Evolutionary conservation across 441 rosid genomes (phyloP).

Genomic region (Euphorbia corollata): DNA sequence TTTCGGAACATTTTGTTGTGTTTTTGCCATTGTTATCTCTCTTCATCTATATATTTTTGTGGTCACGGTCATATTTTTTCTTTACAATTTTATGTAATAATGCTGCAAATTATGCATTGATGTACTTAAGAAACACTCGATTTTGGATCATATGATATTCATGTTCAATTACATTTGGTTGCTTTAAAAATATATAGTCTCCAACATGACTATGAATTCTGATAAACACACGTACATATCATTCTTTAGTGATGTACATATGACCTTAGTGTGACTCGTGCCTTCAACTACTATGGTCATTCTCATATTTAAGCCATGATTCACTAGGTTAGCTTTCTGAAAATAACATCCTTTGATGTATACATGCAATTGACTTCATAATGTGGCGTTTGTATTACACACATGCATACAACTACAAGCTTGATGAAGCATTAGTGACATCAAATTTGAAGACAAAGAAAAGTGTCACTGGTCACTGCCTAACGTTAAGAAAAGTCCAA

Average conservation of each 20-base stretch:
- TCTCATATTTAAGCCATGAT: neutral
- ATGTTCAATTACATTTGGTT: neutral
- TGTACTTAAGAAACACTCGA: too few relatives aligned
- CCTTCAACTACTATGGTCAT: too few relatives aligned
- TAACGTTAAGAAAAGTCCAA: neutral
- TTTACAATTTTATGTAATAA: neutral
- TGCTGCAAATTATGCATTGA: neutral
- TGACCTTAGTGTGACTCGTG: too few relatives aligned
- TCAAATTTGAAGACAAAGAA: neutral
- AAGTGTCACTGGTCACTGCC: neutral
- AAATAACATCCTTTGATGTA: too few relatives aligned
- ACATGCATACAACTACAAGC: neutral
- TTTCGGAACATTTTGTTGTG: constrained; percentile 1
- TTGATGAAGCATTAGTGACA: neutral
- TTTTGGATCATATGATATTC: neutral
- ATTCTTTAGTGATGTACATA: too few relatives aligned
- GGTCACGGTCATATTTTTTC: neutral
- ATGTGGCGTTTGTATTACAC: neutral
- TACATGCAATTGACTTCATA: constrained; percentile 1
- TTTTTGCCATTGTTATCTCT: neutral
- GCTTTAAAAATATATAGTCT: neutral
- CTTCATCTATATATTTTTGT: neutral
- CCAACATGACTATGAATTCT: neutral
- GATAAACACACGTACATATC: too few relatives aligned
- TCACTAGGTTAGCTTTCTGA: neutral